Evolutionary conservation across 2,329 filamentous ascomycete genomes (phyloP), one percentile per base, ranked within the genome.

Genomic region (Cercospora janseana): DNA sequence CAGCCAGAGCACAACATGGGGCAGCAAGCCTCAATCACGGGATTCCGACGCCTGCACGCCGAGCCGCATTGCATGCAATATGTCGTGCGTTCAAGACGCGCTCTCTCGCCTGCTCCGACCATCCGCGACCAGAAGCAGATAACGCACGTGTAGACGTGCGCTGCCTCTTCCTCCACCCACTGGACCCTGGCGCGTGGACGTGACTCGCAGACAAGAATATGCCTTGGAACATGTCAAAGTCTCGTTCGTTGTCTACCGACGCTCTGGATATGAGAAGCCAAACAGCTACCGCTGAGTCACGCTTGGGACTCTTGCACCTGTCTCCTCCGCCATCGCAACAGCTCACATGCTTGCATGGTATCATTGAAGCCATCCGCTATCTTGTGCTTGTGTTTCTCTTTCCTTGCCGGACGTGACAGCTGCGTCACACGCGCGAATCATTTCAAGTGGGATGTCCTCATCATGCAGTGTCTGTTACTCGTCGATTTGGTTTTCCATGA

Each of bases 11-110:
- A 38, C 35, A 38, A 21, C 35, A 38, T 18, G 6, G 23, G 20
- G 34, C 34, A 37, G 16, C 34, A 21, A 37, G 34, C 34, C 34
- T 37, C 34, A 20, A 23, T 37, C 34, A 37, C 16, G 34, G 18
- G 15, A 20, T 8, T n/a, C 8, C 24, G 6, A 38, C 24, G 35
- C 35, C 13, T 23, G 18, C 20, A 8, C 12, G n/a, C 20, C 20
- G 20, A 18, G 10, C 18, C 35, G 12, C 10, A 13, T 24, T 38
- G 20, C 35, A 23, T 38, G 12, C 35, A 24, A n/a, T 12, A 4
- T 4, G 4, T 12, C n/a, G n/a, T n/a, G n/a, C n/a, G n/a, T n/a
- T n/a, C n/a, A n/a, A n/a, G n/a, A n/a, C n/a, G n/a, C n/a, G n/a
- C n/a, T n/a, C n/a, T n/a, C n/a, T n/a, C n/a, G n/a, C n/a, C n/a